phyloP scores from a whole-genome alignment of 139 green algal species.

The Chloropicon primus region DNA sequence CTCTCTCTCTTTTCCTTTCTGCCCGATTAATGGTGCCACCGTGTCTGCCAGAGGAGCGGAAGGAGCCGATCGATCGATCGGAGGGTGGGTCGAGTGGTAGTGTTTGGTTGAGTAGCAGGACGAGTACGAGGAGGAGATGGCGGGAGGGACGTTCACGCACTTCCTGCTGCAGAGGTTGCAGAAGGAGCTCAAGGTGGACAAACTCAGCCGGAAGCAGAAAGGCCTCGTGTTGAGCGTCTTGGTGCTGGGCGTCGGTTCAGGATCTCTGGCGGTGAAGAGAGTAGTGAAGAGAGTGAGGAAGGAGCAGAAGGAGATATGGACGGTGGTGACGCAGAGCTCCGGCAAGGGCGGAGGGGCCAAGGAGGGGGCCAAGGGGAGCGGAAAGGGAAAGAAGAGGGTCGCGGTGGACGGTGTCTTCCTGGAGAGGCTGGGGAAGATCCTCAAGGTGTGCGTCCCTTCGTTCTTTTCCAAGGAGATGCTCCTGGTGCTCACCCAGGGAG shows the following conservation, averaged over 20 bases:
- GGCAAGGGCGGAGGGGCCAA: background rate
- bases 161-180: background rate
- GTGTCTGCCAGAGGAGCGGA: too few relatives aligned
- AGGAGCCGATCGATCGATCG: too few relatives aligned
- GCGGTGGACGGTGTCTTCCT: constrained; percentile 6
- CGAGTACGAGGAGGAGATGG: background rate
- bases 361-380: constrained; percentile 5
- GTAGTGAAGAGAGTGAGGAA: background rate
- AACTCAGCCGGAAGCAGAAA: background rate
- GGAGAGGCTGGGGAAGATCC: background rate
- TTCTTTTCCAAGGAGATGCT: constrained; percentile 42
- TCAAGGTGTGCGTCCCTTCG: constrained; percentile 49
- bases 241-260: background rate
- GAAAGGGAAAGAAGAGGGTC: constrained; percentile 6
- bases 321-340: background rate
- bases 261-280: background rate
- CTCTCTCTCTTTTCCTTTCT: too few relatives aligned
- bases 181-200: background rate
- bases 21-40: too few relatives aligned
- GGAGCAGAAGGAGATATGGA: background rate
- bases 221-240: background rate
- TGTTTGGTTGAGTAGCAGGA: background rate
- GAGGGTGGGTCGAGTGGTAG: too few relatives aligned
- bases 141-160: background rate
- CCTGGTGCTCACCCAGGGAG: constrained; percentile 52